phyloP scores from a whole-genome alignment of 75 land plant genomes.

The Picea sitchensis region DNA sequence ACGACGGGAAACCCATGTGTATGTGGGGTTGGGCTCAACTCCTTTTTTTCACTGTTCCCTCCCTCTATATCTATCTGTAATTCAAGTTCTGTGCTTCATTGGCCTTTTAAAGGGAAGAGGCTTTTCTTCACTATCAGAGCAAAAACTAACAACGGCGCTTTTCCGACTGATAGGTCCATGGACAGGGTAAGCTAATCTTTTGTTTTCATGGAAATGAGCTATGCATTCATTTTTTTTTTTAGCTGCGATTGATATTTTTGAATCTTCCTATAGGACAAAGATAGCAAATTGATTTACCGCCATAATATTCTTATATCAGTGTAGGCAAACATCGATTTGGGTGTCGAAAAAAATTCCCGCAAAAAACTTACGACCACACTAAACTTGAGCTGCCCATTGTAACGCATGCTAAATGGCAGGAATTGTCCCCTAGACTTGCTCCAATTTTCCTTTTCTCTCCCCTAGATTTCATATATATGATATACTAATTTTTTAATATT shows the following conservation, averaged over 20 bases:
- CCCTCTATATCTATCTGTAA: neutral
- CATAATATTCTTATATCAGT: neutral
- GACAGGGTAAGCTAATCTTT: neutral
- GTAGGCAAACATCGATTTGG: neutral
- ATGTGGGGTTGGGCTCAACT: neutral
- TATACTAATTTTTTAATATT: too few relatives aligned
- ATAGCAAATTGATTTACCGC: too few relatives aligned
- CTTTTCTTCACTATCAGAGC: neutral
- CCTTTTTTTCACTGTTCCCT: neutral
- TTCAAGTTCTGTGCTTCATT: neutral
- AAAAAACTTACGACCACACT: neutral
- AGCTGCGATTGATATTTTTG: neutral
- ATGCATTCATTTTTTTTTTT: neutral
- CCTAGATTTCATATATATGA: too few relatives aligned
- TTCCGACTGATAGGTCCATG: neutral
- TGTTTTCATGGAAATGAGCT: neutral
- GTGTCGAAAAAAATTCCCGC: neutral
- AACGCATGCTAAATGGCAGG: neutral
- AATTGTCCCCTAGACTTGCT: neutral
- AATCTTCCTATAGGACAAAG: neutral
- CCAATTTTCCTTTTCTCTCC: neutral
- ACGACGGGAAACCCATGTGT: neutral
- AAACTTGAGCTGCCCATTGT: too few relatives aligned
- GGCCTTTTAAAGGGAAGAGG: neutral
- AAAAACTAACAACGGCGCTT: constrained; percentile 10